These are phyloP conservation scores for Thielaviopsis musarum DNA, from an alignment of 2,329 filamentous ascomycete species.

Conservation along the genomic window DNA sequence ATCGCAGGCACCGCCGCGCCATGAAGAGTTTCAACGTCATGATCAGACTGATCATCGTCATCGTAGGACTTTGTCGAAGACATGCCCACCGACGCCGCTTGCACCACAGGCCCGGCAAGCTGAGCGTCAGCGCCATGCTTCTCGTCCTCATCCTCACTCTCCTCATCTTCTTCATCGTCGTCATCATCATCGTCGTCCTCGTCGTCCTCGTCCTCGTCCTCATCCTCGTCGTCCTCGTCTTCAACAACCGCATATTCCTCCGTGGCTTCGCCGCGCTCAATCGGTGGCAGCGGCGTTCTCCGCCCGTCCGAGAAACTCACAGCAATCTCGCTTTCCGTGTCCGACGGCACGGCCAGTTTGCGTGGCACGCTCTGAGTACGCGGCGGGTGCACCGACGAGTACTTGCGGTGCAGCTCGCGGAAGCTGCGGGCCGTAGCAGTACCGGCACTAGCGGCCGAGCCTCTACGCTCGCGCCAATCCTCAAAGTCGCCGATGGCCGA, in stretches of 20 bases:
- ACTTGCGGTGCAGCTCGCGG: conserved; percentile 43
- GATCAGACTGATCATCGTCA: not conserved
- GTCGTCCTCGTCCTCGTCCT: conserved; percentile 17
- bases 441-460: conserved; percentile 46
- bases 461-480: conserved; percentile 34
- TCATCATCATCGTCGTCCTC: conserved; percentile 17
- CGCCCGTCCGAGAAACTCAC: conserved; percentile 43
- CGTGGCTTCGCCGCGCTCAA: conserved; percentile 24
- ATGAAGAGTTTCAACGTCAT: not conserved
- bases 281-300: conserved; percentile 36
- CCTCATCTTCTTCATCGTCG: conserved; percentile 8
- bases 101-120: not conserved
- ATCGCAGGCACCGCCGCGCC: not conserved
- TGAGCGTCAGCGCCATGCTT: not conserved
- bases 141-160: not conserved
- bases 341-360: conserved; percentile 31
- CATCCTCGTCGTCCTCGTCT: conserved; percentile 14
- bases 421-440: conserved; percentile 52
- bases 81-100: not conserved
- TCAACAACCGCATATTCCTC: conserved; percentile 1
- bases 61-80: not conserved
- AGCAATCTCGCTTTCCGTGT: conserved; percentile 43
- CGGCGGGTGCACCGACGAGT: conserved; percentile 34
- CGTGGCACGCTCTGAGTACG: conserved; percentile 21
- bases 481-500: conserved; percentile 30